phyloP scores from a whole-genome alignment of 192 early-diverging fungal genomes.

The Backusella macrospora region DNA sequence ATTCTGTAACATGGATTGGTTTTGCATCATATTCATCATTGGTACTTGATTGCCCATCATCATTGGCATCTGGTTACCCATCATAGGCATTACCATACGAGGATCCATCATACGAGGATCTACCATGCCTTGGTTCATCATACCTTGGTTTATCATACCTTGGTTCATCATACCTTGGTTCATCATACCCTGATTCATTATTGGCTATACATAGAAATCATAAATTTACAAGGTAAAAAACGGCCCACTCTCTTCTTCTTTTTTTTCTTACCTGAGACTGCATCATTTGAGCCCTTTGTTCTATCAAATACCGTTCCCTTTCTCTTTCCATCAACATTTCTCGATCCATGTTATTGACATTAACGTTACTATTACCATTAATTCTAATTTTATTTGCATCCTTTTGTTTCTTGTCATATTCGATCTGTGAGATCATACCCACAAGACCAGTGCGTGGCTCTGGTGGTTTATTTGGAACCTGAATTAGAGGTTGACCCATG shows the following conservation, averaged over 20 bases:
- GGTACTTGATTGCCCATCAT: neutral
- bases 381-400: conserved; percentile 21
- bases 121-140: no score
- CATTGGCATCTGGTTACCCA: conserved; percentile 1
- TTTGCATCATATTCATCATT: conserved; percentile 18
- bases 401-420: conserved; percentile 38
- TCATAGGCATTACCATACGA: neutral
- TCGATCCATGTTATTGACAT: conserved; percentile 21
- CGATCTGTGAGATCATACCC: conserved; percentile 43
- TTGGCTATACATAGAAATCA: neutral
- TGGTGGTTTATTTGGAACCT: conserved; percentile 41
- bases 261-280: neutral
- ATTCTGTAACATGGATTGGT: conserved; percentile 1
- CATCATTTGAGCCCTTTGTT: conserved; percentile 35
- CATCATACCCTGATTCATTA: neutral
- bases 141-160: no score
- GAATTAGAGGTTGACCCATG: conserved; percentile 39
- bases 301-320: conserved; percentile 34
- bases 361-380: neutral
- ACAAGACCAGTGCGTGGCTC: conserved; percentile 42
- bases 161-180: conserved; percentile 18
- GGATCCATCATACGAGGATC: conserved; percentile 13
- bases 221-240: neutral
- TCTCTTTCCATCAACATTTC: conserved; percentile 36
- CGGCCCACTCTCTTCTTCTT: neutral